These are phyloP conservation scores for Suillus hirtellus DNA, from an alignment of 768 basidiomycete genomes.

Conservation along the genomic window DNA sequence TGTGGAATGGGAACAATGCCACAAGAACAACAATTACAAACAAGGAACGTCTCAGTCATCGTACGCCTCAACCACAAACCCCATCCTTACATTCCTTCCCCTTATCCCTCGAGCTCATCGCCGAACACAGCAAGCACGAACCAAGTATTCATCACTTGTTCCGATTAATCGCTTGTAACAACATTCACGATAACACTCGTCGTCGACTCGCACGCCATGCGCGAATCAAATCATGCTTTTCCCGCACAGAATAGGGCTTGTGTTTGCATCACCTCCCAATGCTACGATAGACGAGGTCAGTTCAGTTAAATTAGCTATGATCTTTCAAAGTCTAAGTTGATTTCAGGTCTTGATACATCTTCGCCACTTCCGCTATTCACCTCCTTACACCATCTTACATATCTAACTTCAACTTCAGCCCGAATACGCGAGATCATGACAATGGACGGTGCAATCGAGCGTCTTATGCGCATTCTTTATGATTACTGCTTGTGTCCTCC, in stretches of 20 bases:
- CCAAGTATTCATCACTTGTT: conserved; percentile 17
- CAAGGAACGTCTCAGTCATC: conserved; percentile 35
- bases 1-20: conserved; percentile 17
- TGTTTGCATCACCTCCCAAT: conserved; percentile 90
- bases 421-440: conserved; percentile 98
- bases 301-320: conserved; percentile 15
- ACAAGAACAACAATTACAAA: conserved; percentile 30
- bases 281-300: conserved; percentile 93
- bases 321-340: conserved; percentile 13
- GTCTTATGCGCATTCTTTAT: conserved; percentile 88
- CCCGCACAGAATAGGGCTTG: conserved; percentile 93
- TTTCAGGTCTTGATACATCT: conserved; percentile 51
- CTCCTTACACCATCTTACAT: conserved; percentile 92
- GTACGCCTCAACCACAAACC: conserved; percentile 28
- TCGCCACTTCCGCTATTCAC: conserved; percentile 78
- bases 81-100: conserved; percentile 16
- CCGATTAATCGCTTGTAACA: background rate
- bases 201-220: conserved; percentile 52
- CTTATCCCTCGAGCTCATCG: conserved; percentile 10
- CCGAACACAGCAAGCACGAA: conserved; percentile 4
- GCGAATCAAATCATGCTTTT: conserved; percentile 94
- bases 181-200: conserved; percentile 16
- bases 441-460: conserved; percentile 95
- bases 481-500: conserved; percentile 86
- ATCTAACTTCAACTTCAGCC: conserved; percentile 95